These are phyloP conservation scores for Periconia sp. DNA, from an alignment of 2,329 filamentous ascomycete genomes.

Conservation along the genomic window DNA sequence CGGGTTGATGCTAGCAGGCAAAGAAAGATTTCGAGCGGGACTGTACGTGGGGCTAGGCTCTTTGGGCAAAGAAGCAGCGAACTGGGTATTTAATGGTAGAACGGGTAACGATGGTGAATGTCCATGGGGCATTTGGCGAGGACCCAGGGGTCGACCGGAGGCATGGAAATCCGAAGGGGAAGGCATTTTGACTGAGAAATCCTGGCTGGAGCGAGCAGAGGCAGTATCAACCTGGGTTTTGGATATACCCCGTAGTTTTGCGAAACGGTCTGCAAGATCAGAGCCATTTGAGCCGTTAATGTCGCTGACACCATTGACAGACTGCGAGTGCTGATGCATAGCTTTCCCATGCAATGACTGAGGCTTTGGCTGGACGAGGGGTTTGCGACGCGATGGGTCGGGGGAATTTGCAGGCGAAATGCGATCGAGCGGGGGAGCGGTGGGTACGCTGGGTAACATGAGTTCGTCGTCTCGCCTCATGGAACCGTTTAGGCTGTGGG, in stretches of 20 bases:
- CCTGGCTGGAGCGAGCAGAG: slow-evolving; percentile 22
- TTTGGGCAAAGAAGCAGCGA: slow-evolving; percentile 65
- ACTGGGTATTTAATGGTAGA: slow-evolving; percentile 53
- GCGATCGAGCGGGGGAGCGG: slow-evolving; percentile 18
- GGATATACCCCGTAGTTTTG: slow-evolving; percentile 32
- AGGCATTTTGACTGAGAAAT: slow-evolving; percentile 45
- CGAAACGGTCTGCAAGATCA: slow-evolving; percentile 43
- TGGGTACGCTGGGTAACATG: slow-evolving; percentile 39
- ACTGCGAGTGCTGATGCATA: slow-evolving; percentile 43
- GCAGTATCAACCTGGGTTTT: slow-evolving; percentile 22
- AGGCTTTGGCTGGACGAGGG: slow-evolving; percentile 66
- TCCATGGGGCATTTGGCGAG: slow-evolving; percentile 56
- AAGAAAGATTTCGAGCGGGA: slow-evolving; percentile 71
- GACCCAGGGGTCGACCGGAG: slow-evolving; percentile 45
- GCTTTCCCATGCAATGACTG: slow-evolving; percentile 65
- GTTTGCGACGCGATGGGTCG: slow-evolving; percentile 31
- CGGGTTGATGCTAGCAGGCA: slow-evolving; percentile 64
- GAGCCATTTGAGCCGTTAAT: slow-evolving; percentile 20
- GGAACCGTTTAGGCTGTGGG: slow-evolving; percentile 18
- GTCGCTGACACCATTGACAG: slow-evolving; percentile 25
- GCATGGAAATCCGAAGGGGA: slow-evolving; percentile 42
- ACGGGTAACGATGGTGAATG: slow-evolving; percentile 42
- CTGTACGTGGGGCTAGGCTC: slow-evolving; percentile 76
- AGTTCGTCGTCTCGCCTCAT: slow-evolving; percentile 28
- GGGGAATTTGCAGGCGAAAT: slow-evolving; percentile 19